Evolutionary conservation across 2,329 filamentous ascomycete species (phyloP), one percentile per base, ranked within the genome.

Genomic region (Neonectria sp.): DNA sequence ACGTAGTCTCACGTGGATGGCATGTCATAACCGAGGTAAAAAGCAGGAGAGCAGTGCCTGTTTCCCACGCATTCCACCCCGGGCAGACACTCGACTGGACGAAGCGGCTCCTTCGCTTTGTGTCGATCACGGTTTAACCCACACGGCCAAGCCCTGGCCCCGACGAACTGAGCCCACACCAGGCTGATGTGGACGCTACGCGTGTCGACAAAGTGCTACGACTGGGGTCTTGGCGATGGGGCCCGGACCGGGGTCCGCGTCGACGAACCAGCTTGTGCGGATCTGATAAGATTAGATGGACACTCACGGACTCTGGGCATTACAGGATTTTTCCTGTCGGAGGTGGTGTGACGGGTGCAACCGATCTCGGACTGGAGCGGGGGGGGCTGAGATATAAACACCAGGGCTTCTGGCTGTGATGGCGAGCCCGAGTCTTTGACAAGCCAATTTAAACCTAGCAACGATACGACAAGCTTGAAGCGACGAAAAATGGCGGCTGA

Each of bases 231-330:
- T 55, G 46, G 53, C 37, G 27, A 35, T 21, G 58, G 60, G 57
- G n/a, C 57, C 59, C 61, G 6, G 37, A 15, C 27, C 58, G 48
- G 37, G 49, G 31, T 57, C 53, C 58, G 62, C 45, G 45, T 45
- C 35, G 53, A 51, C 49, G 53, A 64, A 55, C 43, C 53, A 51
- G 61, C 56, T 43, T 33, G 13, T 63, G 58, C 55, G 55, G 60
- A 73, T 74, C 72, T 70, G 70, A 73, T 74, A 70, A 74, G 72
- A 74, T 73, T 74, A 74, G 72, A 74, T 74, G 71, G 56, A 49
- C 51, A 55, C 15, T 37, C 24, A 24, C 29, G 35, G 59, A 17
- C 15, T 48, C 27, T 49, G 46, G 61, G 17, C 21, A 33, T 3
- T n/a, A 3, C 12, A 56, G 29, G 51, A 21, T 29, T 35, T 56